These are phyloP conservation scores for Calophaca sinica DNA, from an alignment of 306 rosid genomes.

Conservation along the genomic window DNA sequence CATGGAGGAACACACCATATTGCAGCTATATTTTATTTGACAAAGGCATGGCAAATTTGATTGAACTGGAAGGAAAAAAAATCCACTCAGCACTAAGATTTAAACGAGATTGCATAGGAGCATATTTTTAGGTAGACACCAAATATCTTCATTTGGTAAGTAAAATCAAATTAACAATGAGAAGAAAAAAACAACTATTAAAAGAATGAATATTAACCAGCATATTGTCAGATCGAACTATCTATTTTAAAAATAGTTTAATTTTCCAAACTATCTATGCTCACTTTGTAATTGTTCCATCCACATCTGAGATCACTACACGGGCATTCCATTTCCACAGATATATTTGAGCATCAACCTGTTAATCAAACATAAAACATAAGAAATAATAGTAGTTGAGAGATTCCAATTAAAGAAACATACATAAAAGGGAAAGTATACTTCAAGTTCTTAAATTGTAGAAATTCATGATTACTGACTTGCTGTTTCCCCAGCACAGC, in stretches of 20 bases:
- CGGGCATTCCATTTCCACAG: conserved; percentile 94
- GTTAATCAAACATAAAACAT: conserved; percentile 45
- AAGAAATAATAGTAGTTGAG: conserved; percentile 23
- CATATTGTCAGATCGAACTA: conserved; percentile 9
- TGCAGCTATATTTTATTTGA: neutral
- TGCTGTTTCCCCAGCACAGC: conserved; percentile 75
- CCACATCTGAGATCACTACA: conserved; percentile 95
- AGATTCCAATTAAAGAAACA: conserved; percentile 31
- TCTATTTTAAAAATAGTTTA: conserved; percentile 4
- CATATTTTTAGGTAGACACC: conserved; percentile 32
- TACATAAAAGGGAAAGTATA: conserved; percentile 28
- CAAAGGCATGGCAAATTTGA: too few relatives aligned
- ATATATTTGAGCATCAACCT: conserved; percentile 90
- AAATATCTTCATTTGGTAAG: conserved; percentile 21
- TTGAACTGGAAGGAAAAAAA: too few relatives aligned
- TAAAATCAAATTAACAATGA: conserved; percentile 36
- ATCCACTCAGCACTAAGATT: neutral
- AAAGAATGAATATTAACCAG: conserved; percentile 14
- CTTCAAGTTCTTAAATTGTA: conserved; percentile 21
- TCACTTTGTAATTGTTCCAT: conserved; percentile 97
- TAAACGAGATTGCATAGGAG: conserved; percentile 8
- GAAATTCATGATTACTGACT: conserved; percentile 54
- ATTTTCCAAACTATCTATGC: conserved; percentile 12
- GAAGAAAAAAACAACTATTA: conserved; percentile 17
- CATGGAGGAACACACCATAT: conserved; percentile 13